Percentiles rank a stretch among this genome's conserved stretches.
Conservation (phyloP, 805 yeast genomes). For the Candida krabiensis region DNA sequence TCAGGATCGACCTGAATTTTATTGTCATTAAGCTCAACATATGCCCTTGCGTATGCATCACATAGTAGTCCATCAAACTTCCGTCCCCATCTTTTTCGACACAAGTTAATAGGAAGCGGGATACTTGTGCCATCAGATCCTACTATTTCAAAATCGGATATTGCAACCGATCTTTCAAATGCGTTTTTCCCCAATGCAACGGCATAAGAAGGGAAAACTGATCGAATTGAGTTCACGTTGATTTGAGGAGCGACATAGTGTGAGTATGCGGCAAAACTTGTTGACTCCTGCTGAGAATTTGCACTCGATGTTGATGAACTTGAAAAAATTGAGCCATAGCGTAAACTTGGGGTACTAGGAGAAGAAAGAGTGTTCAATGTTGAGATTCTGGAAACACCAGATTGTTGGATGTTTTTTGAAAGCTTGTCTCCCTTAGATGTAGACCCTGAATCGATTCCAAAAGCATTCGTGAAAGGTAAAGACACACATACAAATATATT, state of each 20-base stretch:
- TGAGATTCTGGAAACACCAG: no score
- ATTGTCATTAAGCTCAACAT: conserved; percentile 32
- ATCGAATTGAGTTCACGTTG: conserved; percentile 62
- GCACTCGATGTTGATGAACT: conserved; percentile 2
- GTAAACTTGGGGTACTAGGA: background rate
- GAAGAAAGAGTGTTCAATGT: no score
- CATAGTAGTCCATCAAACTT: conserved; percentile 63
- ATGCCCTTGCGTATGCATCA: conserved; percentile 62
- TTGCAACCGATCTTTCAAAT: conserved; percentile 59
- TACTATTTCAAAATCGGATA: conserved; percentile 72
- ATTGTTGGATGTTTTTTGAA: background rate
- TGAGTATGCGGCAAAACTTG: conserved; percentile 66
- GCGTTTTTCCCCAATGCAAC: conserved; percentile 77
- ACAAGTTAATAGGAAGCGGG: conserved; percentile 57
- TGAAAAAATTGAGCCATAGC: conserved; percentile 3
- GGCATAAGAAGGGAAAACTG: conserved; percentile 76
- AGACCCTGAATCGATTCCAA: conserved; percentile 14
- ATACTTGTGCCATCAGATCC: conserved; percentile 70
- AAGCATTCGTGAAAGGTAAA: conserved; percentile 52
- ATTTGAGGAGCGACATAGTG: conserved; percentile 73
- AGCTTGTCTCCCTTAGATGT: background rate
- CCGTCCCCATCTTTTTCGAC: conserved; percentile 77
- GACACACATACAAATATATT: conserved; percentile 48
- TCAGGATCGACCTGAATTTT: no score
- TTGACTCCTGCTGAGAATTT: conserved; percentile 9